Percentiles rank a stretch among this genome's conserved stretches.
Conservation (phyloP, 1,284 basidiomycete species). For the Trametes hirsuta region DNA sequence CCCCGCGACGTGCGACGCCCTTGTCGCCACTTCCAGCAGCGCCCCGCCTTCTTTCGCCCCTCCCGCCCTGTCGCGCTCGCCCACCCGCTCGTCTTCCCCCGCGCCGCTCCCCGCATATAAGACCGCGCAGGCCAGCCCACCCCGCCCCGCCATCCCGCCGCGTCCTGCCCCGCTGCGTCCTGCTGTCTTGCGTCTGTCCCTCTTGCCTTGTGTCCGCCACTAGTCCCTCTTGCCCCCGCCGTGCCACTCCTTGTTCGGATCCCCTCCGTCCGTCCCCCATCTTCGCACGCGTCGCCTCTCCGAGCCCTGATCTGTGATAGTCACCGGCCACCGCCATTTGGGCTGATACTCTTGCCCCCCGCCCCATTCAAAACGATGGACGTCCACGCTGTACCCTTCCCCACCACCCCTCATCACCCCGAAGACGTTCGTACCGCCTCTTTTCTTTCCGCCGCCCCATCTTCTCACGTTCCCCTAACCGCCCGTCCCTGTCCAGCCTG, state of each 20-base stretch:
- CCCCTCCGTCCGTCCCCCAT: constrained; percentile 2
- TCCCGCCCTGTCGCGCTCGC: constrained; percentile 13
- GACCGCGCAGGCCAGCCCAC: not conserved
- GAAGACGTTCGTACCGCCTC: constrained; percentile 31
- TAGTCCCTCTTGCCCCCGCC: constrained; percentile 4
- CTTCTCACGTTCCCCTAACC: constrained; percentile 18
- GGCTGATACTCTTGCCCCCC: not conserved
- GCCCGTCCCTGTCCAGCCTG: constrained; percentile 8
- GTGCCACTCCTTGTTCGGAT: constrained; percentile 15
- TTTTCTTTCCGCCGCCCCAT: constrained; percentile 13
- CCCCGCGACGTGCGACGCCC: not conserved
- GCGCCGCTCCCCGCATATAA: constrained; percentile 9
- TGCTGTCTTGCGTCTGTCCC: constrained; percentile 7
- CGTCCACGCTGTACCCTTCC: constrained; percentile 31
- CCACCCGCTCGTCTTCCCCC: not conserved
- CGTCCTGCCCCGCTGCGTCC: not conserved
- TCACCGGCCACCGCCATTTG: not conserved
- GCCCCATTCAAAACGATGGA: constrained; percentile 17
- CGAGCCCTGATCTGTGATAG: constrained; percentile 4
- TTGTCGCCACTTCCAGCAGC: not conserved
- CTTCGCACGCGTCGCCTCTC: constrained; percentile 18
- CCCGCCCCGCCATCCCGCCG: not conserved
- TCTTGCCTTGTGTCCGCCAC: constrained; percentile 14
- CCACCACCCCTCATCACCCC: constrained; percentile 25
- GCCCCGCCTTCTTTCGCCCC: constrained; percentile 11